A percentile compares a stretch with the other conserved stretches of the same genome.
phyloP scores from a whole-genome alignment of 768 basidiomycete genomes.

The Trametes cubensis region DNA sequence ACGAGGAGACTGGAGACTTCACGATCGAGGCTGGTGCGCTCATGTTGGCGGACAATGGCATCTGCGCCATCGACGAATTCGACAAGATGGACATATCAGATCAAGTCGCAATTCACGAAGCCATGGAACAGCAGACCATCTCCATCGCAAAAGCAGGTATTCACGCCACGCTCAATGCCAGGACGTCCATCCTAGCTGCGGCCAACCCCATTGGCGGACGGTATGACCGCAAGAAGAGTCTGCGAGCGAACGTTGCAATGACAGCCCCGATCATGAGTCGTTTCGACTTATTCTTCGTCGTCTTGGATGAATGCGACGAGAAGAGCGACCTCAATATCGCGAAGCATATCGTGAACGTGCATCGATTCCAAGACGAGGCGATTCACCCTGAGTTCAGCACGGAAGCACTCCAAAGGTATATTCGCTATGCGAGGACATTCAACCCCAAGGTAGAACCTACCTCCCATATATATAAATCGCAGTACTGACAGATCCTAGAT shows the following conservation, averaged over 20 bases:
- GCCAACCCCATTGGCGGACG: conserved; percentile 97
- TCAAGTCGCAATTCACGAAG: conserved; percentile 99
- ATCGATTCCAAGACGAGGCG: conserved; percentile 92
- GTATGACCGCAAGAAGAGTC: conserved; percentile 91
- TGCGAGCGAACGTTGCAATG: conserved; percentile 95
- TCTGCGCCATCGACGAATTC: conserved; percentile 99
- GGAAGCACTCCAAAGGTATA: conserved; percentile 94
- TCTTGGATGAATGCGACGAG: conserved; percentile 95
- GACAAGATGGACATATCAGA: conserved; percentile 99
- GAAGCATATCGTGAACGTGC: conserved; percentile 96
- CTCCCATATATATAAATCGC: no score
- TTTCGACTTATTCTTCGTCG: conserved; percentile 97
- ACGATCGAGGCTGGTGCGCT: conserved; percentile 99
- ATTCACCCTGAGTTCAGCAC: conserved; percentile 97
- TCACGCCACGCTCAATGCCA: conserved; percentile 96
- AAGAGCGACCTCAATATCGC: conserved; percentile 92
- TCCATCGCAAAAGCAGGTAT: conserved; percentile 99
- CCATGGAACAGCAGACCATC: conserved; percentile 99
- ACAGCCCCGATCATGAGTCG: conserved; percentile 99
- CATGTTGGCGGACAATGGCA: conserved; percentile 99
- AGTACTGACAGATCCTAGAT: conserved; percentile 52
- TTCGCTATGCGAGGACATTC: conserved; percentile 96
- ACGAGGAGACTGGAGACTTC: conserved; percentile 99
- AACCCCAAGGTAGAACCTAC: conserved; percentile 79
- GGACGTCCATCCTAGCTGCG: conserved; percentile 96